Percentiles rank a stretch among this genome's conserved stretches.
phyloP scores from a whole-genome alignment of 768 basidiomycete genomes.

The Boletus reticulatus region DNA sequence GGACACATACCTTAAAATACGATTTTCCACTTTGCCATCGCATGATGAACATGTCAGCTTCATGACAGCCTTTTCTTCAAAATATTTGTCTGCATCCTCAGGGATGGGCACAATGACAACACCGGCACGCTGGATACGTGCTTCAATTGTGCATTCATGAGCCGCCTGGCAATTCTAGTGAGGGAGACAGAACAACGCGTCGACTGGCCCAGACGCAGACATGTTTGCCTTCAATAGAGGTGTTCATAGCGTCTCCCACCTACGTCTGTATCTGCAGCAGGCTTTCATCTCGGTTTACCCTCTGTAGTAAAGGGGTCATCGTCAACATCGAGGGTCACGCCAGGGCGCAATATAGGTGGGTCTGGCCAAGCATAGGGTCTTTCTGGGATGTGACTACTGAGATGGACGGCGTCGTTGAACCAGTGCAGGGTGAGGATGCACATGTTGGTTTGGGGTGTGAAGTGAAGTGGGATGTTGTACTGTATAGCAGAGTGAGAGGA shows the following conservation, averaged over 20 bases:
- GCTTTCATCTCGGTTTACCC: slow-evolving; percentile 22
- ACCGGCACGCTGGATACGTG: slow-evolving; percentile 59
- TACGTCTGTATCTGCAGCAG: slow-evolving; percentile 22
- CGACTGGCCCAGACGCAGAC: slow-evolving; percentile 58
- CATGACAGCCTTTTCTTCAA: slow-evolving; percentile 34
- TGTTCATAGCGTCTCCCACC: slow-evolving; percentile 11
- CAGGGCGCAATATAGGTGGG: slow-evolving; percentile 46
- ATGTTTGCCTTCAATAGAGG: slow-evolving; percentile 26
- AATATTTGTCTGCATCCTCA: slow-evolving; percentile 37
- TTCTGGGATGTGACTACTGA: slow-evolving; percentile 54
- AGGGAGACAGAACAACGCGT: slow-evolving; percentile 58
- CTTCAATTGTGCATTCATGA: slow-evolving; percentile 55
- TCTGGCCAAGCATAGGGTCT: slow-evolving; percentile 72
- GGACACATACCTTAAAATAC: slow-evolving; percentile 59
- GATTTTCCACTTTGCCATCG: slow-evolving; percentile 64
- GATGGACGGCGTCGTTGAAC: slow-evolving; percentile 78
- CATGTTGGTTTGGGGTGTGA: slow-evolving; percentile 55
- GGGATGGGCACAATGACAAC: slow-evolving; percentile 55
- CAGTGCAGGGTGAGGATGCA: slow-evolving; percentile 84
- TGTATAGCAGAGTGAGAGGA: slow-evolving; percentile 10
- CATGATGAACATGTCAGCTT: slow-evolving; percentile 75
- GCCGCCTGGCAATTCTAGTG: slow-evolving; percentile 50
- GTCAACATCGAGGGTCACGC: slow-evolving; percentile 12
- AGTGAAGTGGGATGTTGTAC: slow-evolving; percentile 53
- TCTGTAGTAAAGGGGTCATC: slow-evolving; percentile 17